Evolutionary conservation across 2,329 filamentous ascomycete genomes (phyloP), one percentile per base, ranked within the genome.

Genomic region (Sphaerostilbella broomeana): DNA sequence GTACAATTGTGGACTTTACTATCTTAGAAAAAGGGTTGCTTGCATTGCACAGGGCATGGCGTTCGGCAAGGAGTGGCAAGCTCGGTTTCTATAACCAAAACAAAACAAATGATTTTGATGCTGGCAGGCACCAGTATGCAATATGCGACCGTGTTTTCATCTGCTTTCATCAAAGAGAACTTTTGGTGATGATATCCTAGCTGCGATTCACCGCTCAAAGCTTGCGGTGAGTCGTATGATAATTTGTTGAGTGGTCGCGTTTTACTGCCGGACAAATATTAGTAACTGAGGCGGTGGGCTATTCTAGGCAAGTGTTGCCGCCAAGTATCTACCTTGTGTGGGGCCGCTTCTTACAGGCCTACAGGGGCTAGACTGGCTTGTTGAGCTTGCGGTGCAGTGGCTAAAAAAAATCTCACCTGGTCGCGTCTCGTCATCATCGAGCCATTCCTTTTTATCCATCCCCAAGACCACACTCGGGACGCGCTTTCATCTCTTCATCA

Each of bases 321-420:
- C 20, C 30, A 17, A 41, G 38, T 35, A 30, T 33, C 38, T 31
- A 41, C 38, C 38, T 41, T 41, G 31, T 35, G 38, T 41, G 38
- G 38, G 31, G 31, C 38, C 32, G 31, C 38, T 35, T 40, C 38
- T 40, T n/a, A n/a, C 31, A 34, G 38, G 18, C 30, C 38, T 31
- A 40, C 38, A 30, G 35, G 38, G 38, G 30, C 38, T 40, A 26
- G 38, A 31, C 38, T 25, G 7, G 11, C 15, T 15, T 18, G n/a
- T 32, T 32, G 15, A 18, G 15, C 8, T 32, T 18, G 15, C 11
- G 15, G 10, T 9, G 11, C 17, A 33, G 19, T 18, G n/a, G 17
- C 30, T 21, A 19, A 12, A 31, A 43, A 43, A 43, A 43, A 43
- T 43, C 41, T 40, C 37, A 34, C 41, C 41, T 40, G 30, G 41